Evolutionary conservation across 2,329 filamentous ascomycete species (phyloP), one percentile per base, ranked within the genome.

Genomic region (Cladophialophora yegresii): DNA sequence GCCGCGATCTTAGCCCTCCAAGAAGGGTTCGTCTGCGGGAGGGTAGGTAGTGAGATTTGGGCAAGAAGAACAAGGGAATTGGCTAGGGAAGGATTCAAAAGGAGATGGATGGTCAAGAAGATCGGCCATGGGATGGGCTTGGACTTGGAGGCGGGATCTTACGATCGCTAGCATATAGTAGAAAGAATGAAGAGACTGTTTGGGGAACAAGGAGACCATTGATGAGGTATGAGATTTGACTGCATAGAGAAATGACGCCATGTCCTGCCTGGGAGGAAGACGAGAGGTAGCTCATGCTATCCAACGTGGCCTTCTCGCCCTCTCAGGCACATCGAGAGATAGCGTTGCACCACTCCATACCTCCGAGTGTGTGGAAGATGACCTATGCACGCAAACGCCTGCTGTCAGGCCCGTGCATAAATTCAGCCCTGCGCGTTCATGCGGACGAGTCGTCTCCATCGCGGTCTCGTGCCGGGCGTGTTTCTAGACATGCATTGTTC

Each of bases 1-100:
- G 93, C 97, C 75, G 90, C 92, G 2, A 87, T 98, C 67, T 96
- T 95, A 73, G 88, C 78, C 16, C 72, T 80, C 63, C 81, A 80
- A 65, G 75, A 76, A 51, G 80, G 75, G 13, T 73, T 81, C 20
- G 79, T 79, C 43, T 77, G 77, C 55, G 79, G 79, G 9, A 75
- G 79, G 49, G 79, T 80, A 59, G 77, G 77, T 0, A 73, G 78
- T 2, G 79, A 81, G 51, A 77, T 78, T 2, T 82, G 80, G 80
- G 78, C 77, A 4, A 75, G 78, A 49, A 76, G 79, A 70, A 81
- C 79, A 6, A 75, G 80, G 36, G 77, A 79, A 51, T 69, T 82
- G 28, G 79, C 79, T 1, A 72, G 80, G n/a, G 80, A 82, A 70
- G 79, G 77, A 12, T 81, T 82, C 67, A 70, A 80, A 54, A 80